A percentile compares a stretch with the other conserved stretches of the same genome.
Conservation (phyloP, 257 asterid species). For the Petunia secreta region DNA sequence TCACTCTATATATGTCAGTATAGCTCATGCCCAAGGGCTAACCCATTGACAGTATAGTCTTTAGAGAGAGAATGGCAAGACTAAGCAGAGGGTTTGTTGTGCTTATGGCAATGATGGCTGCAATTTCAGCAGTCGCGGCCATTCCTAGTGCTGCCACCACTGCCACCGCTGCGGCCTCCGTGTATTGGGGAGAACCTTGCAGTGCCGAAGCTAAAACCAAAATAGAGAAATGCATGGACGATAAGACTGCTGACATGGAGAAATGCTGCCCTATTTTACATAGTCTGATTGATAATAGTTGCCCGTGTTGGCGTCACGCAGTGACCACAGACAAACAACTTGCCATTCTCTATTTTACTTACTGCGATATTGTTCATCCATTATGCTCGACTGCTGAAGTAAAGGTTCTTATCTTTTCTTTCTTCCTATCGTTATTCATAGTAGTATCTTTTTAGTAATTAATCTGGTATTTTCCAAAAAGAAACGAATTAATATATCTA, state of each 20-base stretch:
- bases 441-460: no score
- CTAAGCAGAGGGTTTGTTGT: background rate
- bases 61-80: background rate
- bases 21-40: background rate
- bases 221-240: background rate
- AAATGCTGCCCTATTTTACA: background rate
- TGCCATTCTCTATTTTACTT: background rate
- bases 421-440: background rate
- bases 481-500: no score
- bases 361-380: background rate
- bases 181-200: background rate
- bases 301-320: conserved; percentile 1
- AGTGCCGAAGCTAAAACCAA: background rate
- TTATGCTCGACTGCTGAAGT: background rate
- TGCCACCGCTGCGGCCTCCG: background rate
- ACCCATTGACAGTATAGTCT: background rate
- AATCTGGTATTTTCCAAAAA: no score
- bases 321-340: background rate
- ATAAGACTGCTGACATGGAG: background rate
- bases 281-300: background rate
- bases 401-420: no score
- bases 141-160: background rate
- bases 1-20: background rate
- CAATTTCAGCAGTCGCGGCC: background rate
- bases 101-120: background rate